These are phyloP conservation scores for Aspergillus intermedius DNA, from an alignment of 2,329 filamentous ascomycete genomes.

Conservation along the genomic window DNA sequence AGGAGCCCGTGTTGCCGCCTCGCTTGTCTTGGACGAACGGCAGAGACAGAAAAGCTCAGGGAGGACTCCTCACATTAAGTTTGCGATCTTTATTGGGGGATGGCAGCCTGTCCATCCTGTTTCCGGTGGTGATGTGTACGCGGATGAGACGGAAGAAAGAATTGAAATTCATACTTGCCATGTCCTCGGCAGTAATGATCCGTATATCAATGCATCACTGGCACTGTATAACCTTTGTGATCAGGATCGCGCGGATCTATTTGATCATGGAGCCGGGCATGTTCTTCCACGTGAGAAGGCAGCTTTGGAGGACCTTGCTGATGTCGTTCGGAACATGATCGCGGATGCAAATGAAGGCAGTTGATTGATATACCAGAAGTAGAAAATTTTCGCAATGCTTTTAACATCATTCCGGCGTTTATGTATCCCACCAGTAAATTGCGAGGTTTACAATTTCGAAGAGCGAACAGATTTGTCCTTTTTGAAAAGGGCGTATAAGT, in stretches of 20 bases:
- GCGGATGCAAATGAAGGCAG: too few relatives aligned
- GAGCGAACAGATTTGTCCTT: too few relatives aligned
- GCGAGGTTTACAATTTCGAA: too few relatives aligned
- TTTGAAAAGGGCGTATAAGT: too few relatives aligned
- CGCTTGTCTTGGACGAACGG: slow-evolving; percentile 17
- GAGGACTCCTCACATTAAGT: slow-evolving; percentile 15
- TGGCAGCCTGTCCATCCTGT: slow-evolving; percentile 11
- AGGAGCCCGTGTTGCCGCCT: slow-evolving; percentile 18
- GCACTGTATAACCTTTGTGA: background rate
- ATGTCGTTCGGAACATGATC: background rate
- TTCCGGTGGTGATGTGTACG: background rate
- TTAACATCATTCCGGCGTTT: too few relatives aligned
- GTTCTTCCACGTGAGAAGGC: background rate
- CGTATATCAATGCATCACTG: background rate
- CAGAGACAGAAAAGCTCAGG: slow-evolving; percentile 8
- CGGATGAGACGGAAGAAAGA: background rate
- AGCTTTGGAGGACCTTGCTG: background rate
- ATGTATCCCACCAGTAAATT: too few relatives aligned
- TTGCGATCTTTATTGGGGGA: slow-evolving; percentile 16
- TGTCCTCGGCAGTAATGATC: background rate
- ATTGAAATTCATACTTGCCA: background rate
- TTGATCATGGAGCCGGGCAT: background rate
- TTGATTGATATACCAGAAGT: too few relatives aligned
- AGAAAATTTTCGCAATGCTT: too few relatives aligned
- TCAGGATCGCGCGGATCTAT: background rate